Evolutionary conservation across 768 basidiomycete species (phyloP).

Genomic region (Chalciporus sphaerocephalus): DNA sequence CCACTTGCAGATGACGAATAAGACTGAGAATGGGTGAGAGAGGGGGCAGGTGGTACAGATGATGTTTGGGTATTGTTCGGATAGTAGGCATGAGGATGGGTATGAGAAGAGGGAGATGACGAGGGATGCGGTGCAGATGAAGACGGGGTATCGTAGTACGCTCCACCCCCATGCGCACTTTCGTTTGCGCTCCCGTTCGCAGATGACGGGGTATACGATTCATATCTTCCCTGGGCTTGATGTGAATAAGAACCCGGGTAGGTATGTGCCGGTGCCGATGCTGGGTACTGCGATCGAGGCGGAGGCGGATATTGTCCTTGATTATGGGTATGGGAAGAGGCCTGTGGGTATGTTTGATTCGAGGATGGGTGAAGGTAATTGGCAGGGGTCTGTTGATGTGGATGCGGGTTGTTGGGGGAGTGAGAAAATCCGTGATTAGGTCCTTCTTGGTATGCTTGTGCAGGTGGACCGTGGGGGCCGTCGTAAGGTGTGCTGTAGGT

Average conservation of each 20-base stretch:
- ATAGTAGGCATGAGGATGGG: constrained; percentile 22
- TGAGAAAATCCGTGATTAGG: constrained; percentile 14
- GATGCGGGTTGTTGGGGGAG: not conserved
- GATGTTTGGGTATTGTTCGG: constrained; percentile 14
- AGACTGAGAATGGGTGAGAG: constrained; percentile 19
- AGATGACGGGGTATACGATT: constrained; percentile 22
- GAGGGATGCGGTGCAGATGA: constrained; percentile 8
- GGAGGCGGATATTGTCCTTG: constrained; percentile 26
- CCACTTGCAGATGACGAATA: constrained; percentile 22
- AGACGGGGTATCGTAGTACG: constrained; percentile 26
- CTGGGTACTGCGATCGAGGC: constrained; percentile 24
- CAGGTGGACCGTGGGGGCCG: constrained; percentile 10
- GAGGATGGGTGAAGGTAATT: constrained; percentile 18
- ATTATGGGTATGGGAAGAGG: constrained; percentile 19
- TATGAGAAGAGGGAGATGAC: constrained; percentile 18
- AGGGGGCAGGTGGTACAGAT: constrained; percentile 13
- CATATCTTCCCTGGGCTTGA: constrained; percentile 16
- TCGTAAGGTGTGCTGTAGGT: constrained; percentile 24
- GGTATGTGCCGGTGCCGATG: constrained; percentile 6
- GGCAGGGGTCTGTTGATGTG: constrained; percentile 20
- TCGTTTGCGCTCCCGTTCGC: constrained; percentile 15
- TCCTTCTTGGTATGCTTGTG: constrained; percentile 26
- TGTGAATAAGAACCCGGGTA: constrained; percentile 29
- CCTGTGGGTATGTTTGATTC: constrained; percentile 20
- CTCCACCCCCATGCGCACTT: constrained; percentile 11